These are phyloP conservation scores for Mycosphaerella sp. DNA, from an alignment of 2,329 filamentous ascomycete species.

Conservation along the genomic window DNA sequence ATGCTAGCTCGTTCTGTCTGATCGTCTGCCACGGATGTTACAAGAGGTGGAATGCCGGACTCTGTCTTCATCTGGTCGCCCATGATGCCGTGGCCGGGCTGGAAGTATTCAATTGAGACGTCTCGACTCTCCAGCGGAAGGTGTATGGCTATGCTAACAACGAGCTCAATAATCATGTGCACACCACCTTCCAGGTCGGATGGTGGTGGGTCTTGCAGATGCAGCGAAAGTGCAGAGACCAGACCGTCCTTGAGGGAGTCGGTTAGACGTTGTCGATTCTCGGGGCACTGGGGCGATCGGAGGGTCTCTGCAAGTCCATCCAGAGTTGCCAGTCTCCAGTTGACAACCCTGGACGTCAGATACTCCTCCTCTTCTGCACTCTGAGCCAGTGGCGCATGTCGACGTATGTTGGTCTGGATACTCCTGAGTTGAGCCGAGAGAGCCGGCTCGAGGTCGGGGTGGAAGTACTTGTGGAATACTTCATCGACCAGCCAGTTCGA, in stretches of 20 bases:
- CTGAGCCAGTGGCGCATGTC: constrained; percentile 64
- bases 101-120: constrained; percentile 77
- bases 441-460: constrained; percentile 72
- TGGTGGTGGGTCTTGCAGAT: constrained; percentile 70
- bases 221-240: constrained; percentile 64
- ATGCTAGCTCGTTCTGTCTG: constrained; percentile 39
- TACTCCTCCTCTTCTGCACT: constrained; percentile 87
- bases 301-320: constrained; percentile 77
- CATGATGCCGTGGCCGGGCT: constrained; percentile 66
- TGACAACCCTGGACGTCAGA: constrained; percentile 76
- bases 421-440: constrained; percentile 74
- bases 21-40: constrained; percentile 39
- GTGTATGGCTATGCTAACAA: constrained; percentile 77
- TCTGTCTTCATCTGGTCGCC: constrained; percentile 81
- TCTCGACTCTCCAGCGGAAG: constrained; percentile 87
- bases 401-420: constrained; percentile 82
- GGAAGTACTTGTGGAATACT: constrained; percentile 86
- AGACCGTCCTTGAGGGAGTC: constrained; percentile 59
- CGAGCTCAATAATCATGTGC: constrained; percentile 87
- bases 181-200: constrained; percentile 80
- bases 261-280: constrained; percentile 56
- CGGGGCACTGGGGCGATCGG: constrained; percentile 56
- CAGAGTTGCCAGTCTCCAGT: constrained; percentile 88
- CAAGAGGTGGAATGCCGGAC: constrained; percentile 45
- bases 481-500: constrained; percentile 86